A percentile compares a stretch with the other conserved stretches of the same genome.
Evolutionary conservation across 2,329 filamentous ascomycete species (phyloP).

Genomic region (Aspergillus glaucus): DNA sequence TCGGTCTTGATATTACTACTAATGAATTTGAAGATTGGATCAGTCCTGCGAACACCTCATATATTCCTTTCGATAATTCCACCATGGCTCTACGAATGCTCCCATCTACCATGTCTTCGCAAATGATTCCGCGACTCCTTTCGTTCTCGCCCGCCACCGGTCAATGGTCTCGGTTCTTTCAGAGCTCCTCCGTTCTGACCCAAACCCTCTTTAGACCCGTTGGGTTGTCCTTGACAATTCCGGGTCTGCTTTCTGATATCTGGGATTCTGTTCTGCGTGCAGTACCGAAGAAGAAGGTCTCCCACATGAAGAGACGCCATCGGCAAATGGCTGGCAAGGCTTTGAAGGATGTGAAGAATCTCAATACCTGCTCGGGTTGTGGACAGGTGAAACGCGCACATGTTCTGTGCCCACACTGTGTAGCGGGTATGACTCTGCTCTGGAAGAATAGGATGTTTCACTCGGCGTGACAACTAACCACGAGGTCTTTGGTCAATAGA

Average conservation of each 20-base stretch:
- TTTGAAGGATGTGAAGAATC: constrained; percentile 76
- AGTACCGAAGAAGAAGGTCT: constrained; percentile 98
- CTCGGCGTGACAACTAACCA: constrained; percentile 2
- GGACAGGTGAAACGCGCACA: constrained; percentile 84
- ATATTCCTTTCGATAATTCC: neutral
- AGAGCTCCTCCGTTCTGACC: constrained; percentile 47
- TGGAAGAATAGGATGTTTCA: neutral
- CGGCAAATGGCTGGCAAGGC: constrained; percentile 94
- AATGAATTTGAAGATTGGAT: neutral
- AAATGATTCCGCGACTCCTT: constrained; percentile 20
- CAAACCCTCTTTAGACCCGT: constrained; percentile 55
- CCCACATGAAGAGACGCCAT: constrained; percentile 88
- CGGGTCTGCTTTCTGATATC: constrained; percentile 68
- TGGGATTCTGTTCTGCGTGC: constrained; percentile 91
- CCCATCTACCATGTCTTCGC: constrained; percentile 12
- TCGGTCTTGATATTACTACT: constrained; percentile 1
- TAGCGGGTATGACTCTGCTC: constrained; percentile 58
- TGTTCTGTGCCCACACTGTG: constrained; percentile 79
- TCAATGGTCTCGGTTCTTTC: constrained; percentile 32
- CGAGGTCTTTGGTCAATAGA: constrained; percentile 21
- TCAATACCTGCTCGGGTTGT: constrained; percentile 87
- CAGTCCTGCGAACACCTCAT: neutral
- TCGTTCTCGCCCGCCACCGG: constrained; percentile 8
- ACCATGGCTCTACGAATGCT: constrained; percentile 25
- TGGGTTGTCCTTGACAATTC: constrained; percentile 55